Base-by-base conservation (phyloP, 192 early-diverging fungal species). In the Coemansia sp. region DNA sequence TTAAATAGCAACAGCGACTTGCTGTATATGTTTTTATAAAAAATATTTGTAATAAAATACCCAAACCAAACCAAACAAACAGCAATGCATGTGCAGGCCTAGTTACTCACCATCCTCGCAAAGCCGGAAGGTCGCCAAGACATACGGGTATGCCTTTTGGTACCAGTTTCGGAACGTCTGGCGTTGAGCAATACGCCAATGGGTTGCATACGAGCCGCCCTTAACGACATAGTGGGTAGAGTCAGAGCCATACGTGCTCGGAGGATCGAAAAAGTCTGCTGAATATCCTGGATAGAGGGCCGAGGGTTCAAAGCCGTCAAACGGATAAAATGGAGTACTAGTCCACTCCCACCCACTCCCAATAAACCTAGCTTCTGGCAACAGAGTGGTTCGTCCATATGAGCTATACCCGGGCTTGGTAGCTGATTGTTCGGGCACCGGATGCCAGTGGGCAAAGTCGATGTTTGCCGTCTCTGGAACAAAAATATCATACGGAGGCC, bases 121-220 rank as follows among this genome's bases (percentile, higher is more conserved):
- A 3, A 85, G 64, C 22, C 92, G 74, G 78, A 92, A 93, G 0
- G 79, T 84, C 5, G 83, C 80, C 77, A 93, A 87, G 9, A 91
- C 86, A 57, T 80, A 96, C 9, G 87, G 86, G 57, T 96, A 96
- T 4, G 64, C 81, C 14, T 82, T 51, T 68, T 97, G 94, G 51
- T 91, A 95, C 92, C 92, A 97, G 65, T 97, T 97, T 9, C 88
- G 55, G 67, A 94, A 92, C 5, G 84, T 81, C 39, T 67, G 53
- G 15, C 94, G 53, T 18, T 71, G 71, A 6, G 84, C 84, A 11
- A 95, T 79, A 7, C 83, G 39, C 8, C 89, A 88, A 42, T 88
- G 85, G 0, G 94, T 97, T 8, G 90, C 91, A 86, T 90, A 97
- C 2, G 82, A 84, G 0, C 63, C 94, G 38, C 94, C 94, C 23